Base-by-base conservation (phyloP, 768 basidiomycete genomes). In the Lentinula lateritia region DNA sequence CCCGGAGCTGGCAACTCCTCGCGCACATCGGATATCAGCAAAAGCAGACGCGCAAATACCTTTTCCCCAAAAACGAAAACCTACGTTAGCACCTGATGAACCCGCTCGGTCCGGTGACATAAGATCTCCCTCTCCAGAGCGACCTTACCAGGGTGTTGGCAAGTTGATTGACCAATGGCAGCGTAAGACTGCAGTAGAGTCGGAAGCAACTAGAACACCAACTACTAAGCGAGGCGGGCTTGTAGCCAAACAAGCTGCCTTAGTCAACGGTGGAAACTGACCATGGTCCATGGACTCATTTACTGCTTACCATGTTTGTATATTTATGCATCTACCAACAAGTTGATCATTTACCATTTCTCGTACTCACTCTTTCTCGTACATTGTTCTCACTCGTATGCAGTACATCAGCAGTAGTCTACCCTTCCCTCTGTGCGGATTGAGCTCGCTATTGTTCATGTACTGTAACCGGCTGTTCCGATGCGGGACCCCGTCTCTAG, bases 111-210 rank as follows among this genome's bases (percentile, higher is more conserved):
- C 60, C 23, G 45, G 43, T 7, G 68, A 74, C 13, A 53, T 60
- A 20, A 79, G 80, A 13, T 78, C 89, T 13, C 77, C 89, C 5
- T 88, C 89, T 8, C 89, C 90, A 7, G 92, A 94, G 68, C 80
- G 81, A 59, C 88, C 89, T 36, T 94, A 87, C 71, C 87, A 85
- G 68, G 92, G 92, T 41, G 92, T 94, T 48, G 88, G 90, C 34
- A 90, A 82, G 73, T 78, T 94, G 39, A 93, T 94, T 65, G 90
- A 92, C 69, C 85, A 93, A 69, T 94, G 92, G 92, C 90, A 94
- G 72, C 85, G 83, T 61, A 93, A 89, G 74, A 84, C 87, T 39
- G 86, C 82, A 15, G 88, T 81, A 16, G 88, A 87, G 65, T 52
- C 75, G 18, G 85, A 83, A 41, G 68, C 73, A 52, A 63, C 75